Conservation (phyloP, 805 yeast genomes). For the Vanderwaltozyma verrucispora region DNA sequence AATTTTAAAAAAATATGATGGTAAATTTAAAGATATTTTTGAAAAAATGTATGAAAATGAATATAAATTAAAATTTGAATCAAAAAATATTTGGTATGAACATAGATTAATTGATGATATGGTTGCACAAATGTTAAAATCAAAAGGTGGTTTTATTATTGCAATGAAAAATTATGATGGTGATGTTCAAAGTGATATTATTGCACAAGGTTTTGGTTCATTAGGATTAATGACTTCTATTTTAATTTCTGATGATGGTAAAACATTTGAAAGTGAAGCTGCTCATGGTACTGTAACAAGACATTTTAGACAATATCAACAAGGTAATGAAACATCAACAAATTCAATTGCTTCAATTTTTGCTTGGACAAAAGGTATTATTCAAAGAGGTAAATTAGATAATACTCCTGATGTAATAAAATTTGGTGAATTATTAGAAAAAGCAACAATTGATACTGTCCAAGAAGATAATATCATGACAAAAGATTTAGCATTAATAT, state of each 20-base stretch:
- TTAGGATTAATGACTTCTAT: constrained; percentile 96
- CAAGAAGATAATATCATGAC: constrained; percentile 83
- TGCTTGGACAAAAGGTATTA: constrained; percentile 93
- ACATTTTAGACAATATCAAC: constrained; percentile 92
- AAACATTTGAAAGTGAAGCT: constrained; percentile 91
- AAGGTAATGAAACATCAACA: constrained; percentile 94
- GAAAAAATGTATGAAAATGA: constrained; percentile 63
- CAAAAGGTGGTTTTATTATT: constrained; percentile 88
- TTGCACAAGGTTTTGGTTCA: constrained; percentile 97
- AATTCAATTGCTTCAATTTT: constrained; percentile 95
- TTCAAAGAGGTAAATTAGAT: constrained; percentile 87
- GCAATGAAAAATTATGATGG: constrained; percentile 98
- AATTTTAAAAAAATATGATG: constrained; percentile 87
- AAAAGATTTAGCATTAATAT: constrained; percentile 86
- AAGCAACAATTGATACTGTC: constrained; percentile 81
- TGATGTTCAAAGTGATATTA: constrained; percentile 93
- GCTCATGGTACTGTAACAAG: constrained; percentile 99
- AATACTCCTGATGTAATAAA: constrained; percentile 72
- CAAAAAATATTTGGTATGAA: constrained; percentile 85
- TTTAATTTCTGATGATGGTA: constrained; percentile 93
- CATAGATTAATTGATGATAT: constrained; percentile 95
- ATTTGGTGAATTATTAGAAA: constrained; percentile 72
- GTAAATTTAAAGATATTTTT: constrained; percentile 90
- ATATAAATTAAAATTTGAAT: constrained; percentile 65
- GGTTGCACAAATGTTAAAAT: constrained; percentile 98